Percentiles rank a stretch among this genome's conserved stretches.
Conservation (phyloP, 352 stramenopile genomes). For the Phytophthora cryptogea region DNA sequence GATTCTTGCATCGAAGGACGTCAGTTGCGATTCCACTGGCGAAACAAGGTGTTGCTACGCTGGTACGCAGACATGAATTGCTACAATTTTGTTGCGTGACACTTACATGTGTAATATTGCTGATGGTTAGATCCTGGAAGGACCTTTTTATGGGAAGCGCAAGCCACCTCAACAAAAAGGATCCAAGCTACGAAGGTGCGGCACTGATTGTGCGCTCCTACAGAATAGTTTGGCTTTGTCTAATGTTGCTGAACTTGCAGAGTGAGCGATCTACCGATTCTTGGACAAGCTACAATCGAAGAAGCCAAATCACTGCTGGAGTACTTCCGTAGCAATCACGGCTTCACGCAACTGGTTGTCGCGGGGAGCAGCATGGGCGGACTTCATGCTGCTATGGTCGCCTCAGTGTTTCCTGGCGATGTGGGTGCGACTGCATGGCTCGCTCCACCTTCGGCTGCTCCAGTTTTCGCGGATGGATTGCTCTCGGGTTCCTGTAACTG, state of each 20-base stretch:
- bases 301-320: constrained; percentile 79
- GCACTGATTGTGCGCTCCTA: background rate
- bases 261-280: constrained; percentile 74
- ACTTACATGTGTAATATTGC: background rate
- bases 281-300: constrained; percentile 83
- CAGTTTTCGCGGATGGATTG: constrained; percentile 75
- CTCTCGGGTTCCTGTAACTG: constrained; percentile 83
- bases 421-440: constrained; percentile 74
- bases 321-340: constrained; percentile 55
- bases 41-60: constrained; percentile 57
- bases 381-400: constrained; percentile 77
- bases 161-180: constrained; percentile 69
- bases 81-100: background rate
- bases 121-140: constrained; percentile 65
- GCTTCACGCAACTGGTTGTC: constrained; percentile 67
- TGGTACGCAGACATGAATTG: constrained; percentile 38
- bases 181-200: constrained; percentile 69
- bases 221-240: too few species aligned
- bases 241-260: constrained; percentile 13
- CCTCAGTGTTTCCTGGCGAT: constrained; percentile 69
- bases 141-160: constrained; percentile 76
- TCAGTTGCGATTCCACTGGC: constrained; percentile 71
- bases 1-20: constrained; percentile 71
- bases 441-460: constrained; percentile 67
- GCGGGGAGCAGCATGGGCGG: constrained; percentile 80